A percentile compares a stretch with the other conserved stretches of the same genome.
These are phyloP conservation scores for Trypanosoma grayi DNA, from an alignment of 208 protist genomes.

Conservation along the genomic window DNA sequence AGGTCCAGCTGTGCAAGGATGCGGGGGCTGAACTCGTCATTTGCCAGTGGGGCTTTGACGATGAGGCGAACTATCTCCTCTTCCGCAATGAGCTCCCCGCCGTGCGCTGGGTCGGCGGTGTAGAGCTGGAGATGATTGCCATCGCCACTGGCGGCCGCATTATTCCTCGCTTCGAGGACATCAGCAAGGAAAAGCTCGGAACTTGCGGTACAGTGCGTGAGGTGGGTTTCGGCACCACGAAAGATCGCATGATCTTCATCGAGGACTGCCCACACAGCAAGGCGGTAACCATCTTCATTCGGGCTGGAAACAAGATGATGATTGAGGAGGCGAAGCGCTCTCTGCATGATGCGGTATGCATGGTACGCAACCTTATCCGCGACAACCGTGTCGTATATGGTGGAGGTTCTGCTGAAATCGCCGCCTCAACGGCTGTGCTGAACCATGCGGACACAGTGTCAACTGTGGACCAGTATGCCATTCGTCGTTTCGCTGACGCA, in stretches of 20 bases:
- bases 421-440: slow-evolving; percentile 94
- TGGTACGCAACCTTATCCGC: slow-evolving; percentile 99
- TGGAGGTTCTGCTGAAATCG: slow-evolving; percentile 99
- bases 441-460: slow-evolving; percentile 91
- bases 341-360: slow-evolving; percentile 99
- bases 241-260: slow-evolving; percentile 99
- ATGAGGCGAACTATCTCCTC: slow-evolving; percentile 99
- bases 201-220: slow-evolving; percentile 88
- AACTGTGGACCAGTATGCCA: slow-evolving; percentile 98
- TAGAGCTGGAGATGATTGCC: slow-evolving; percentile 99
- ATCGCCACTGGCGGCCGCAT: slow-evolving; percentile 99
- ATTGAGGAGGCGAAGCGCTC: slow-evolving; percentile 99
- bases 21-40: slow-evolving; percentile 98
- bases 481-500: slow-evolving; percentile 99
- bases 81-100: slow-evolving; percentile 98
- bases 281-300: slow-evolving; percentile 99
- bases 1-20: slow-evolving; percentile 94
- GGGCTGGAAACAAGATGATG: slow-evolving; percentile 99
- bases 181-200: slow-evolving; percentile 97
- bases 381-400: slow-evolving; percentile 99
- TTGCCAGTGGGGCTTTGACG: slow-evolving; percentile 99
- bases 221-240: slow-evolving; percentile 96
- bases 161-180: slow-evolving; percentile 98
- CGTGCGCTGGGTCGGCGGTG: slow-evolving; percentile 99
- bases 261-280: slow-evolving; percentile 98